These are phyloP conservation scores for Chaetomium olivaceum DNA, from an alignment of 2,329 filamentous ascomycete genomes.

Conservation along the genomic window DNA sequence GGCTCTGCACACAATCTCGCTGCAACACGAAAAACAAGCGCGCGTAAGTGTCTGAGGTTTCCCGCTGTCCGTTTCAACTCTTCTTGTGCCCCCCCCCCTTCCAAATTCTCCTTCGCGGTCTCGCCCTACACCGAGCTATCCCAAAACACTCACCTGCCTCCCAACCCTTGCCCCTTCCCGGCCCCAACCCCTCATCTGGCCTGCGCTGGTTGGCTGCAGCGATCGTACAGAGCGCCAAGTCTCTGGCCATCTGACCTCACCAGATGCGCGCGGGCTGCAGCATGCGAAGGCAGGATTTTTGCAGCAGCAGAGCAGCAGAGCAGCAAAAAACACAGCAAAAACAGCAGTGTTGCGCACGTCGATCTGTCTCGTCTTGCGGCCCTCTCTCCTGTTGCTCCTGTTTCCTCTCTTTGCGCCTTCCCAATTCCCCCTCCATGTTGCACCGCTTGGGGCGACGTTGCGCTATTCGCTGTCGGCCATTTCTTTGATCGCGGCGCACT, in stretches of 20 bases:
- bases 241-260: conserved; percentile 36
- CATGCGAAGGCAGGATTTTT: conserved; percentile 25
- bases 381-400: background rate
- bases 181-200: conserved; percentile 33
- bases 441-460: background rate
- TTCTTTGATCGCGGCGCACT: conserved; percentile 5
- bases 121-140: conserved; percentile 29
- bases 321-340: background rate
- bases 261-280: conserved; percentile 30
- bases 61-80: conserved; percentile 12
- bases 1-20: conserved; percentile 16
- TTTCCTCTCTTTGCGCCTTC: background rate
- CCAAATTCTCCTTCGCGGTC: conserved; percentile 1
- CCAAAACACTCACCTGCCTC: conserved; percentile 33
- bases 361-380: background rate
- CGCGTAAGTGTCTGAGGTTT: conserved; percentile 26
- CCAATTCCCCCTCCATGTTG: background rate
- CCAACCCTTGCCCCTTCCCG: conserved; percentile 29
- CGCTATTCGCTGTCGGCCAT: conserved; percentile 1
- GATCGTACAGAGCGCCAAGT: conserved; percentile 32
- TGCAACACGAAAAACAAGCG: conserved; percentile 23
- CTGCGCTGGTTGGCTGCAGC: conserved; percentile 33
- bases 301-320: conserved; percentile 16
- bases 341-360: conserved; percentile 1
- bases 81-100: background rate